Evolutionary conservation across 2,329 filamentous ascomycete genomes (phyloP), one percentile per base, ranked within the genome.

Genomic region (Diplodia sapinea): DNA sequence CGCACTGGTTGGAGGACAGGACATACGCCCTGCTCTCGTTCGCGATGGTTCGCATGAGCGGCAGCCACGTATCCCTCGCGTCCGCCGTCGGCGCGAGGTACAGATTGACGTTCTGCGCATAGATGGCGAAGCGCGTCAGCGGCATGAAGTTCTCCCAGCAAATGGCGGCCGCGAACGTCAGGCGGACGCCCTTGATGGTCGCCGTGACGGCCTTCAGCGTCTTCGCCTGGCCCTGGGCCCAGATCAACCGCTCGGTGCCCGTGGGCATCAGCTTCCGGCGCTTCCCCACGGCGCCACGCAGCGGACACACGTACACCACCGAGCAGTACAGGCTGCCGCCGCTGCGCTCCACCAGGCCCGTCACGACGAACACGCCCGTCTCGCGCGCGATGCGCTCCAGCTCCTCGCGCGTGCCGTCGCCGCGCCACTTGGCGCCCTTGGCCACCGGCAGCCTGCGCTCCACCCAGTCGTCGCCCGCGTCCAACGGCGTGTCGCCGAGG

Each of bases 141-240:
- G 94, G 94, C 93, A 97, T 97, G 81, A 94, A 96, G 78, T 92
- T 97, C 79, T 98, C 94, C 94, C 94, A 97, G 83, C 94, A 97
- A 71, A 98, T 96, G 3, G 93, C 94, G 3, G 91, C 89, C 0
- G 90, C 94, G 69, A 97, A 86, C 67, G 92, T 94, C 69, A 97
- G 80, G 70, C 88, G 88, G 2, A 93, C 87, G 61, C 92, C 93
- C 69, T 90, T 89, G 76, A 97, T 93, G 29, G 84, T 87, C 1
- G 93, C 93, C 31, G 88, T 90, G 1, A 97, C 88, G 3, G 93
- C 94, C 70, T 88, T 87, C 33, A 97, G 85, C 3, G 92, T 95
- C 0, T 87, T 87, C 0, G 94, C 88, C 2, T 89, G 90, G 50
- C 93, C 94, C 76, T 96, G 92, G 0, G 91, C 93, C 94, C 94